Evolutionary conservation across 2,329 filamentous ascomycete species (phyloP).

Genomic region (Stromatinia cepivora): DNA sequence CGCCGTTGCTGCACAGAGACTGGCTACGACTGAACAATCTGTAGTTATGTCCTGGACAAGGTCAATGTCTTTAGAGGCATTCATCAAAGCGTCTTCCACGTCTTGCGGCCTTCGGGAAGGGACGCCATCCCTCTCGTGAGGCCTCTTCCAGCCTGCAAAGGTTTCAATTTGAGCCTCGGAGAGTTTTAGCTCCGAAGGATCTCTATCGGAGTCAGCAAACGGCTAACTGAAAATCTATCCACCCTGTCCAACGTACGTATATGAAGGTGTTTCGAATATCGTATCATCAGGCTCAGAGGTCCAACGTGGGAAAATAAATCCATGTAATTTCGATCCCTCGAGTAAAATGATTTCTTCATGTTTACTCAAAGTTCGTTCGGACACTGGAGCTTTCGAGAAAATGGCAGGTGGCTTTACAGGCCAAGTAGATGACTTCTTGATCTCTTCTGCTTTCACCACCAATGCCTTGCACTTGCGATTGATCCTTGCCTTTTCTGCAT

Average conservation of each 20-base stretch:
- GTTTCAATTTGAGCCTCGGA: constrained; percentile 72
- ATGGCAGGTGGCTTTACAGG: constrained; percentile 30
- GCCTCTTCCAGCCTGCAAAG: constrained; percentile 83
- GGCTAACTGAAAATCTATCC: background rate
- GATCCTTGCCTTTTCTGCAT: constrained; percentile 66
- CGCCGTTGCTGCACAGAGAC: constrained; percentile 78
- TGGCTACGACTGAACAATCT: constrained; percentile 96
- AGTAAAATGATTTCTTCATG: constrained; percentile 75
- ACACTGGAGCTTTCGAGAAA: constrained; percentile 44
- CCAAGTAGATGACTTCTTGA: constrained; percentile 56
- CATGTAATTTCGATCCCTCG: constrained; percentile 77
- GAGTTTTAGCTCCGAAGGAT: constrained; percentile 67
- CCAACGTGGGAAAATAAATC: constrained; percentile 85
- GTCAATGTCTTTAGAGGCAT: constrained; percentile 62
- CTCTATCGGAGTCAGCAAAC: constrained; percentile 51
- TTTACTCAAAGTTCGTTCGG: constrained; percentile 62
- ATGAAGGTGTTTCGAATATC: constrained; percentile 63
- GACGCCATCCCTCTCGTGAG: constrained; percentile 59
- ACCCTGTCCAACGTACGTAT: constrained; percentile 51
- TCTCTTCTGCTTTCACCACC: constrained; percentile 69
- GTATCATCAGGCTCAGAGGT: constrained; percentile 57
- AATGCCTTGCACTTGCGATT: constrained; percentile 68
- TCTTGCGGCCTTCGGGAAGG: background rate
- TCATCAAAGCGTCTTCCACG: constrained; percentile 52
- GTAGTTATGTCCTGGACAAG: constrained; percentile 94